Conservation (phyloP, 23 red algal genomes). For the Gracilaria domingensis region DNA sequence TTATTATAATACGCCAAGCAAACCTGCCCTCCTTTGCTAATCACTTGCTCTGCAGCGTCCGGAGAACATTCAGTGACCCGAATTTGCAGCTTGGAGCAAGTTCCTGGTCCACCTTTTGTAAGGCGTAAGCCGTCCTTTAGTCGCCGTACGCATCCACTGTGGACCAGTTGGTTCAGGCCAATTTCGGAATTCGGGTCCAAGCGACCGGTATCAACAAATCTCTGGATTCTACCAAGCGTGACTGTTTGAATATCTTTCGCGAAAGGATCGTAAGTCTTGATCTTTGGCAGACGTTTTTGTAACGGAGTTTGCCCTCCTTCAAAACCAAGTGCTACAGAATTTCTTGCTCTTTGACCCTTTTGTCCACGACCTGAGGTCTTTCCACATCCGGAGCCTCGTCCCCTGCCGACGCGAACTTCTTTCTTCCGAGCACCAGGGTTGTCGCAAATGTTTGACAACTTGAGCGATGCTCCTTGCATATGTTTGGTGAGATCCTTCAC, state of each 20-base stretch:
- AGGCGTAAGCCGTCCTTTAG: constrained; percentile 63
- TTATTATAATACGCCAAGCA: constrained; percentile 80
- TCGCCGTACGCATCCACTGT: constrained; percentile 56
- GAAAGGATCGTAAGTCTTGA: constrained; percentile 43
- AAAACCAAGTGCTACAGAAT: constrained; percentile 82
- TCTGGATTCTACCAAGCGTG: constrained; percentile 72
- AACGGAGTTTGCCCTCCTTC: constrained; percentile 98
- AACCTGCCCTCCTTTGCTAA: constrained; percentile 62
- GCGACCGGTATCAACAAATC: constrained; percentile 76
- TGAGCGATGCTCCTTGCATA: not conserved
- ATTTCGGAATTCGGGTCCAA: constrained; percentile 52
- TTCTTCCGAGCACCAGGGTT: constrained; percentile 68
- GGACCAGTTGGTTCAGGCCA: constrained; percentile 45
- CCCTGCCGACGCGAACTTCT: constrained; percentile 80
- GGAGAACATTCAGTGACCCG: constrained; percentile 59
- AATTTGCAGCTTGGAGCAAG: constrained; percentile 21
- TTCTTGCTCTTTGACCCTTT: constrained; percentile 85
- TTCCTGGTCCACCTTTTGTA: constrained; percentile 8
- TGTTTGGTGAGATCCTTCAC: constrained; percentile 14
- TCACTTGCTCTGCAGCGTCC: constrained; percentile 53
- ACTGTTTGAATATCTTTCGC: constrained; percentile 47
- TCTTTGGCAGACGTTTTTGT: constrained; percentile 84
- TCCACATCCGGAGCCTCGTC: constrained; percentile 77
- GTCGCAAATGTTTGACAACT: constrained; percentile 60
- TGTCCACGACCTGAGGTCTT: constrained; percentile 90